A percentile compares a stretch with the other conserved stretches of the same genome.
Conservation (phyloP, 306 rosid species). For the Prunus mira region DNA sequence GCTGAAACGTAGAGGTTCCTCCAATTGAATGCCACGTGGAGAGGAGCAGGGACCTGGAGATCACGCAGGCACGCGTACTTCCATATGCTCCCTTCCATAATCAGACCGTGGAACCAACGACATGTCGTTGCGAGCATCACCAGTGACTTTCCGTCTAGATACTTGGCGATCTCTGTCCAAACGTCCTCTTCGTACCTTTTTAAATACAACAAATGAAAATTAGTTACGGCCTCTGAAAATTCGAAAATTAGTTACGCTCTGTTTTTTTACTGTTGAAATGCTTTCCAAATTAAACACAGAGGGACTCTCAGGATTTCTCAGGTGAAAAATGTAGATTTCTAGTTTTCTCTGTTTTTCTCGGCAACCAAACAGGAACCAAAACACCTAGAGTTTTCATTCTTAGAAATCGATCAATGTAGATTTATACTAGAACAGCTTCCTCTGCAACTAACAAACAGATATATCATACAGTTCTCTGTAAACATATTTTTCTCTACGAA, state of each 20-base stretch:
- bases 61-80: slow-evolving; percentile 75
- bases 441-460: not conserved
- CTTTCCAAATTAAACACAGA: not conserved
- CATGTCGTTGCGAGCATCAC: slow-evolving; percentile 75
- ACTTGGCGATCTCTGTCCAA: slow-evolving; percentile 90
- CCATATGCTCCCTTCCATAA: slow-evolving; percentile 81
- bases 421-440: not conserved
- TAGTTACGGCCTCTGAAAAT: not conserved
- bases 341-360: not conserved
- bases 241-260: not conserved
- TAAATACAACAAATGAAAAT: not conserved
- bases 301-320: not conserved
- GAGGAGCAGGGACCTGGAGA: slow-evolving; percentile 76
- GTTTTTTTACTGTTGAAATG: not conserved
- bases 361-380: not conserved
- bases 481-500: not conserved
- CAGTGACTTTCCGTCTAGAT: slow-evolving; percentile 76
- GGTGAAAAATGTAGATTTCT: not conserved
- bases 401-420: not conserved
- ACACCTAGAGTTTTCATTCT: not conserved
- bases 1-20: slow-evolving; percentile 70
- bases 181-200: slow-evolving; percentile 79
- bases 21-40: slow-evolving; percentile 62
- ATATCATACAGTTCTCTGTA: not conserved
- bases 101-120: slow-evolving; percentile 67